Conservation (phyloP, 192 early-diverging fungal species). For the Coemansia sp. region DNA sequence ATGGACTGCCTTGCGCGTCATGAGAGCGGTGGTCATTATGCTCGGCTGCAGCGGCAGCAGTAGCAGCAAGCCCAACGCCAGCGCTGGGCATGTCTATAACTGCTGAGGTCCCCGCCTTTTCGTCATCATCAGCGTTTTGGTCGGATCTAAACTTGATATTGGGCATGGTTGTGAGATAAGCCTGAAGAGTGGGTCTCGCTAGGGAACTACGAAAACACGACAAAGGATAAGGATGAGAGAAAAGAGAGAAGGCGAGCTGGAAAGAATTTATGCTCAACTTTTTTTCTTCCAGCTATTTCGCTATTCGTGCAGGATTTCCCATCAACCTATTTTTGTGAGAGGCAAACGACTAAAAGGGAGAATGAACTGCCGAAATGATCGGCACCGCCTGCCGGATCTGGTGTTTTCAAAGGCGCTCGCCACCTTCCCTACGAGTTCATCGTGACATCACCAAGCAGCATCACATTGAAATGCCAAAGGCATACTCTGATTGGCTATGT, state of each 20-base stretch:
- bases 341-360: no score
- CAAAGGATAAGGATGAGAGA: not conserved
- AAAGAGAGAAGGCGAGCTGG: not conserved
- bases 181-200: not conserved
- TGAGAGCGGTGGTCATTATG: not conserved
- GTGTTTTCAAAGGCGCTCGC: no score
- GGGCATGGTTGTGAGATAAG: slow-evolving; percentile 11
- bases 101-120: slow-evolving; percentile 16
- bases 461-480: not conserved
- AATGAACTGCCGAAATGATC: not conserved
- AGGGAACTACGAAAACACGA: not conserved
- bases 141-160: slow-evolving; percentile 29
- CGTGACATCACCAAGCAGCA: no score
- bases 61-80: slow-evolving; percentile 11
- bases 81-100: slow-evolving; percentile 43
- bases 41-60: not conserved
- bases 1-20: slow-evolving; percentile 3
- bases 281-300: not conserved
- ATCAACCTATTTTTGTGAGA: not conserved
- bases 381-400: not conserved
- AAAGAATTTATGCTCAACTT: not conserved
- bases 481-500: not conserved
- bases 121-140: slow-evolving; percentile 4
- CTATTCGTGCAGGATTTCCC: not conserved
- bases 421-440: no score